Conservation (phyloP, 2,329 filamentous ascomycete species). For the Aureobasidium sp. region DNA sequence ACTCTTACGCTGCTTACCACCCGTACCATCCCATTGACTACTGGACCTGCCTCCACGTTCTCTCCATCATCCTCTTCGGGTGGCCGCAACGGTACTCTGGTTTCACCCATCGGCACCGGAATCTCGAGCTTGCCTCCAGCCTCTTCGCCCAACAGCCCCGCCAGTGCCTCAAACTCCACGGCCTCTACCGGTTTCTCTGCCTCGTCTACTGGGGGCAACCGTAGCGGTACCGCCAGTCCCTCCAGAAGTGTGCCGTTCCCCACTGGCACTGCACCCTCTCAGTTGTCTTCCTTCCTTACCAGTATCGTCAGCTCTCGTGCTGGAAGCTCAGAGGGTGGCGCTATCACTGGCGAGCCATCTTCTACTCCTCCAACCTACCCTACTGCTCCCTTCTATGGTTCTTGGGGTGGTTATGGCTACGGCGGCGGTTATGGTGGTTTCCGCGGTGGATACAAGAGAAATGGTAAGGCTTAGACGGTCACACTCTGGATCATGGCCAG, state of each 20-base stretch:
- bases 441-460: conserved; percentile 7
- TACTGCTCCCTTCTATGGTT: background rate
- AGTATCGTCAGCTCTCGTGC: background rate
- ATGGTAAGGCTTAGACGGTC: background rate
- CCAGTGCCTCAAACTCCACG: background rate
- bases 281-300: conserved; percentile 1
- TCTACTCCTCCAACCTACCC: background rate
- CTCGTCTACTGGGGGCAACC: background rate
- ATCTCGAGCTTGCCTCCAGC: background rate
- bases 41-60: background rate
- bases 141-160: background rate
- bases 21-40: background rate
- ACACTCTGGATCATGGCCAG: background rate
- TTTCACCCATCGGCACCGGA: background rate
- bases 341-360: background rate
- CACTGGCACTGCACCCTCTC: background rate
- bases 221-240: background rate
- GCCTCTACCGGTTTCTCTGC: background rate
- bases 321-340: background rate
- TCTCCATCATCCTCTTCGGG: background rate
- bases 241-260: background rate
- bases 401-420: background rate
- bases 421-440: conserved; percentile 5
- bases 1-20: background rate
- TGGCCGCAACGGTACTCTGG: background rate